A percentile compares a stretch with the other conserved stretches of the same genome.
phyloP scores from a whole-genome alignment of 1,139 yeast species.

The Pneumocystis murina region DNA sequence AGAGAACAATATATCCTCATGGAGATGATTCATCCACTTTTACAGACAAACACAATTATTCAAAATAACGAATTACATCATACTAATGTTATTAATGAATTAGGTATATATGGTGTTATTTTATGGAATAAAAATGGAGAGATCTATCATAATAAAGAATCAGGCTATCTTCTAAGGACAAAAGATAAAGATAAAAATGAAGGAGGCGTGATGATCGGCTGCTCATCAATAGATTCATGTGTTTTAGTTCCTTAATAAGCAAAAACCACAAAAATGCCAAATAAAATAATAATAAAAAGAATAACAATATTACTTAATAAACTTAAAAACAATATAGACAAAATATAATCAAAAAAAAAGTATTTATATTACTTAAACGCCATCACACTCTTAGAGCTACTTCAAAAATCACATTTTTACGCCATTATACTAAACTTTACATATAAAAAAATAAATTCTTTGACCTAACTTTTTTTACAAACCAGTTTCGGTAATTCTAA shows the following conservation, averaged over 20 bases:
- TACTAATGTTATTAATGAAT: slow-evolving; percentile 70
- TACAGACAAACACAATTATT: slow-evolving; percentile 49
- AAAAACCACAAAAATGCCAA: not conserved
- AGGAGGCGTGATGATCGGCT: slow-evolving; percentile 98
- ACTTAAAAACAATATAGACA: not conserved
- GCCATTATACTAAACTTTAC: too few relatives aligned
- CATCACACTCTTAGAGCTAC: too few relatives aligned
- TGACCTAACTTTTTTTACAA: not conserved
- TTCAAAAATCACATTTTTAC: too few relatives aligned
- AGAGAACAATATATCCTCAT: slow-evolving; percentile 89
- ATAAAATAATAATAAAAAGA: not conserved
- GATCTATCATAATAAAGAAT: slow-evolving; percentile 44
- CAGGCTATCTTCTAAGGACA: slow-evolving; percentile 80
- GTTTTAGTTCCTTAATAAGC: not conserved
- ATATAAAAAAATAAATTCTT: too few relatives aligned
- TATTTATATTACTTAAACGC: too few relatives aligned
- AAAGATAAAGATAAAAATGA: slow-evolving; percentile 78
- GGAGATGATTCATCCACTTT: slow-evolving; percentile 79
- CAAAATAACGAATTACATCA: slow-evolving; percentile 45
- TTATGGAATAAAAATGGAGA: slow-evolving; percentile 48
- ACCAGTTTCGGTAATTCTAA: not conserved
- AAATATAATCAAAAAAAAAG: too few relatives aligned
- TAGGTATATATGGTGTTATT: slow-evolving; percentile 78
- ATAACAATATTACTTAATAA: not conserved
- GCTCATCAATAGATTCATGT: slow-evolving; percentile 67